Evolutionary conservation across 2,329 filamentous ascomycete species (phyloP), one percentile per base, ranked within the genome.

Genomic region (Aspergillus quadricinctus): DNA sequence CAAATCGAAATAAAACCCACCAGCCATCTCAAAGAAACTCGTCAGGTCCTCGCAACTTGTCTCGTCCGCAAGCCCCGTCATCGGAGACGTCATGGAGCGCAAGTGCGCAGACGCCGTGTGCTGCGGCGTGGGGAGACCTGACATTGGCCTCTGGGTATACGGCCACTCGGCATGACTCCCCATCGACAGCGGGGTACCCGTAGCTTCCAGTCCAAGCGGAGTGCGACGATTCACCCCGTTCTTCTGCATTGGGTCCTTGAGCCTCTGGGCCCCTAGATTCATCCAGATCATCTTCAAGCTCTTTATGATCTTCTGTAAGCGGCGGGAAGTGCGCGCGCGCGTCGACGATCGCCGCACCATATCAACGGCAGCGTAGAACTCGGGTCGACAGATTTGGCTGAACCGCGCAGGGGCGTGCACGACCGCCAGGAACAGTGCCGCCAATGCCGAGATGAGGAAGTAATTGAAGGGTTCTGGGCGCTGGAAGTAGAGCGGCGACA

Each of bases 11-110:
- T 72, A 72, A 3, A 73, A 52, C 0, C 78, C 80, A 0, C 83
- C 83, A 0, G 82, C 83, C 53, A 83, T 80, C 62, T 86, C 83
- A 57, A 86, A 86, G 58, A 86, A 72, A 57, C 76, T 84, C 4
- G 82, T 85, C 46, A 86, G 66, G 61, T 86, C 83, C 56, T 82
- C 71, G 37, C 74, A 73, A 25, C 58, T 62, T 28, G 69, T 68
- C 0, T 62, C 54, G 25, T 65, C 59, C 0, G 51, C 29, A 6
- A 57, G 58, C 3, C 25, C 45, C 1, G 54, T 23, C 9, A 55
- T 56, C 23, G 40, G 52, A 8, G 28, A 29, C 8, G 37, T 45
- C 9, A 21, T 11, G 8, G 28, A 41, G 27, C 3, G 55, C 54
- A 7, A 63, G 60, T 4, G 63, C 52, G 66, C 63, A 17, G 59